A percentile compares a stretch with the other conserved stretches of the same genome.
Conservation (phyloP, 108 stramenopile species). For the Fistulifera pelliculosa region DNA sequence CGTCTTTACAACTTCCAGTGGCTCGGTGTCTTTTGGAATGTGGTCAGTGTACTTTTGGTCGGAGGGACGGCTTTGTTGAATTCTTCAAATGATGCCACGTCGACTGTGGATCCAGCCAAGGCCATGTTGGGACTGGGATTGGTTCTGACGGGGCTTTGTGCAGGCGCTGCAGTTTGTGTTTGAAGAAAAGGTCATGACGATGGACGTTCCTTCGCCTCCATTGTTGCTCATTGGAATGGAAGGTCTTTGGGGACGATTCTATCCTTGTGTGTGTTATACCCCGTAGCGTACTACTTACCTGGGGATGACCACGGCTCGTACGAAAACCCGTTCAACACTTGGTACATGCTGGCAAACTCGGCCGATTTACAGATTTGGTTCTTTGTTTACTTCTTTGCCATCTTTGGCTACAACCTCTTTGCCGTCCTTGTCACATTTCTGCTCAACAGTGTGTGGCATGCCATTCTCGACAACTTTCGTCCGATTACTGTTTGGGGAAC, state of each 20-base stretch:
- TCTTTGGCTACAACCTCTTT: constrained; percentile 91
- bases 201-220: constrained; percentile 50
- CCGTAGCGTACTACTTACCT: constrained; percentile 67
- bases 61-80: constrained; percentile 67
- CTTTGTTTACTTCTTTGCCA: constrained; percentile 76
- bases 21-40: constrained; percentile 83
- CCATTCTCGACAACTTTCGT: constrained; percentile 95
- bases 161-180: constrained; percentile 85
- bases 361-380: constrained; percentile 51
- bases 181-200: constrained; percentile 86
- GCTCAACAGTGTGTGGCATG: constrained; percentile 92
- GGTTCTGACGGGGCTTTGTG: constrained; percentile 79
- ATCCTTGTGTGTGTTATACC: constrained; percentile 69
- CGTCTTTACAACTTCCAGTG: constrained; percentile 70
- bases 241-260: constrained; percentile 84
- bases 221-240: constrained; percentile 87
- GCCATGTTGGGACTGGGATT: constrained; percentile 73
- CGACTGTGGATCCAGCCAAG: background rate
- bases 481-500: constrained; percentile 87
- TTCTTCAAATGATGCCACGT: background rate
- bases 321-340: constrained; percentile 81
- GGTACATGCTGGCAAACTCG: constrained; percentile 58
- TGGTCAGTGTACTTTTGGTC: constrained; percentile 70
- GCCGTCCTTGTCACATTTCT: constrained; percentile 90
- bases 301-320: constrained; percentile 86